Base-by-base conservation (phyloP, 2,329 filamentous ascomycete genomes). In the Pseudocercospora fuligena region DNA sequence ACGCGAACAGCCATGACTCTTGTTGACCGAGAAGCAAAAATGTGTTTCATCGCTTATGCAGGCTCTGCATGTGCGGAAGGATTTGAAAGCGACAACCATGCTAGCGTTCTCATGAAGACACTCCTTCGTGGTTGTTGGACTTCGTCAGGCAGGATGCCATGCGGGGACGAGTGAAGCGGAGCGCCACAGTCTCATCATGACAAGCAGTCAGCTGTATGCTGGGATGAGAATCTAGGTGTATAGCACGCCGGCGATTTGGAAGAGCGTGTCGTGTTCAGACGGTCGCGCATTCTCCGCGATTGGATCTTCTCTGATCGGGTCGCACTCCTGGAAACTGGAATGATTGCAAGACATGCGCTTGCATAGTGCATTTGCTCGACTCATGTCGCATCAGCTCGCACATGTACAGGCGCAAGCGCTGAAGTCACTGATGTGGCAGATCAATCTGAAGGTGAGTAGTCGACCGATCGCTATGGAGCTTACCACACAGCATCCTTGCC, bases 101-200 rank as follows among this genome's bases (percentile, higher is more conserved):
- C 51, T 56, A 56, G 51, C 16, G 51, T n/a, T 29, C 4, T 19
- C 51, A 56, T 4, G 23, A 51, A 23, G n/a, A 51, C 19, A 51
- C 47, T 27, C 47, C 19, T 51, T 23, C 21, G 47, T 54, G 51
- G 21, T 54, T 27, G 51, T 29, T 25, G 27, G 16, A 14, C 16
- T n/a, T 16, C 12, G 12, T 31, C 11, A 19, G 51, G 19, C 23
- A 56, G 51, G 27, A 27, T 19, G 51, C 16, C 25, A 31, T 33
- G 51, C 25, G 51, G 51, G 51, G 51, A 56, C 51, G 51, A 56
- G 27, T 14, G 23, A 56, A 27, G 27, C 23, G 11, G 19, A 31
- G 27, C 51, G 51, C 51, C 51, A 56, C 51, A 56, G 21, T 56
- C 27, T 56, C 51, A 33, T 56, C 47, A 31, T 56, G 51, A 31